Percentiles rank a stretch among this genome's conserved stretches.
Evolutionary conservation across 2,329 filamentous ascomycete species (phyloP).

Genomic region (Calonectria pseudoreteaudii): DNA sequence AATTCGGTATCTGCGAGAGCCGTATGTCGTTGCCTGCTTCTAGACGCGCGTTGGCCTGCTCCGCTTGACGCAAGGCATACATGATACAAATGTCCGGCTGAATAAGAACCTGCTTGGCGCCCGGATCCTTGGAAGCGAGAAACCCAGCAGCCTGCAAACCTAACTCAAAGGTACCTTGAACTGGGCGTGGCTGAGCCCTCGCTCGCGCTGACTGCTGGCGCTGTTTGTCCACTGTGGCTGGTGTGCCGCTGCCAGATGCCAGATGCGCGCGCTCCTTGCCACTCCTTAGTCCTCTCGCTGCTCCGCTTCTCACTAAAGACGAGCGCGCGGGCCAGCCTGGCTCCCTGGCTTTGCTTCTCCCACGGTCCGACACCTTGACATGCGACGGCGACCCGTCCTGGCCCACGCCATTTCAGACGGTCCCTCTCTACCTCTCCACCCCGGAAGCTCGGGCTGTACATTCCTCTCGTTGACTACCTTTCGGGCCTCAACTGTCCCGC

Average conservation of each 20-base stretch:
- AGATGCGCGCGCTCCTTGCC: neutral
- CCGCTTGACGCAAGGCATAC: slow-evolving; percentile 8
- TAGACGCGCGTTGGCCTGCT: slow-evolving; percentile 15
- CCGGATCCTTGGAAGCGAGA: neutral
- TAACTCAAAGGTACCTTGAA: neutral
- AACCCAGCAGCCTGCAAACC: neutral
- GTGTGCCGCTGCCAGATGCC: slow-evolving; percentile 24
- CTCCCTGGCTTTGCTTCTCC: slow-evolving; percentile 32
- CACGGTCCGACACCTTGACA: slow-evolving; percentile 38
- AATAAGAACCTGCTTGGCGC: slow-evolving; percentile 4
- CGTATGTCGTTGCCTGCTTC: slow-evolving; percentile 4
- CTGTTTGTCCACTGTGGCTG: slow-evolving; percentile 32
- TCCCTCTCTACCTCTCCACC: slow-evolving; percentile 32
- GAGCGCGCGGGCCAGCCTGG: slow-evolving; percentile 32
- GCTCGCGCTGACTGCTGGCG: neutral
- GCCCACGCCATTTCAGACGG: slow-evolving; percentile 42
- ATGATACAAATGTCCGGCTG: neutral
- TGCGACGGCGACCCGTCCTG: slow-evolving; percentile 42
- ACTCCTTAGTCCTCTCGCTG: slow-evolving; percentile 18
- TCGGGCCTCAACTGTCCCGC: slow-evolving; percentile 21
- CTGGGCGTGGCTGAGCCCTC: neutral
- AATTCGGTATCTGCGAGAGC: neutral
- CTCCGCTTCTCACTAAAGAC: slow-evolving; percentile 29
- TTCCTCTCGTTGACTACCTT: slow-evolving; percentile 32
- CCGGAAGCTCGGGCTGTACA: slow-evolving; percentile 43